Percentiles rank a stretch among this genome's conserved stretches.
Conservation (phyloP, 495 filamentous ascomycete species). For the Tuber melanosporum region DNA sequence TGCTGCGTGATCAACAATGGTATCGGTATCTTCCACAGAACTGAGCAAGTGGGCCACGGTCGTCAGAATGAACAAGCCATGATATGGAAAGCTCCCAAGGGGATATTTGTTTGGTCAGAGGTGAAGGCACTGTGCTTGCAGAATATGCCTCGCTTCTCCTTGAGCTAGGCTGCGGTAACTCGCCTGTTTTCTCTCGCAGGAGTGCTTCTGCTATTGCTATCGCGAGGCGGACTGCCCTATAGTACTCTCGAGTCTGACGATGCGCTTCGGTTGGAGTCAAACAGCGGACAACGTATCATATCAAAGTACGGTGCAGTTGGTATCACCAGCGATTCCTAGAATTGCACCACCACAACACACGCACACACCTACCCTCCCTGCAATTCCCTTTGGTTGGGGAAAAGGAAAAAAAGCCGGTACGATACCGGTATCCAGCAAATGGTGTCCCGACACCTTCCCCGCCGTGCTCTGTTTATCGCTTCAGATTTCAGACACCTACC, state of each 20-base stretch:
- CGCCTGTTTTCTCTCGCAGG: background rate
- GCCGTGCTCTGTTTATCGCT: background rate
- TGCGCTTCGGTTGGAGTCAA: background rate
- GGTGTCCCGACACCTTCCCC: background rate
- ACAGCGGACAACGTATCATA: background rate
- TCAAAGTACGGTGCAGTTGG: background rate
- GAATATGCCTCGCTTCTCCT: background rate
- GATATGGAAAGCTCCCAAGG: background rate
- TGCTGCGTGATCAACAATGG: background rate
- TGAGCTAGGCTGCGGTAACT: background rate
- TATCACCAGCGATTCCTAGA: background rate
- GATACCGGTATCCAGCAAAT: conserved; percentile 1
- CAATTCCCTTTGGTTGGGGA: background rate
- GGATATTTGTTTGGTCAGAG: background rate
- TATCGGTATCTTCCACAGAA: background rate
- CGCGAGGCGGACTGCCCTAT: background rate
- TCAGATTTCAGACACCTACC: background rate
- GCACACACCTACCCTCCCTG: background rate
- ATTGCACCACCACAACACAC: background rate
- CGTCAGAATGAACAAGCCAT: background rate
- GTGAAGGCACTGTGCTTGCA: background rate
- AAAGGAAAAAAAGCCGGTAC: background rate
- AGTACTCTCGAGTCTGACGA: background rate
- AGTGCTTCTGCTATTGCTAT: background rate
- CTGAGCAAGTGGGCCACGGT: background rate